phyloP scores from a whole-genome alignment of 202 grass and related monocot species.

The Zizania palustris region DNA sequence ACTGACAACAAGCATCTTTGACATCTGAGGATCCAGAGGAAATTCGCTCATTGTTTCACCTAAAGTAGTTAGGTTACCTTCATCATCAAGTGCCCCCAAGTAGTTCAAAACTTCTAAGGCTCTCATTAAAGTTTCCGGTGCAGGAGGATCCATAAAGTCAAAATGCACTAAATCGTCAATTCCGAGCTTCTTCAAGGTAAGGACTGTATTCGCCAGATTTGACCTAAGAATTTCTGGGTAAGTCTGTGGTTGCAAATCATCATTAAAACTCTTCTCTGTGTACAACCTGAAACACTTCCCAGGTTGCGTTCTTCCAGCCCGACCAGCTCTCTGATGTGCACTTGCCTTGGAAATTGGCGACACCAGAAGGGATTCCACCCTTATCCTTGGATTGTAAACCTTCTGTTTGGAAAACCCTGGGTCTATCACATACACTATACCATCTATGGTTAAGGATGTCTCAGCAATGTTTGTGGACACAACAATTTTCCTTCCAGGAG shows the following conservation, averaged over 20 bases:
- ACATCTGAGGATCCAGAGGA: slow-evolving; percentile 92
- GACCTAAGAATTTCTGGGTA: slow-evolving; percentile 95
- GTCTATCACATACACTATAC: slow-evolving; percentile 95
- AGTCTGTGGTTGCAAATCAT: slow-evolving; percentile 84
- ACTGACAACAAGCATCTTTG: slow-evolving; percentile 95
- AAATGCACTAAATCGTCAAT: slow-evolving; percentile 98
- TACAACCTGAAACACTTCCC: slow-evolving; percentile 95
- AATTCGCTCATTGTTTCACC: slow-evolving; percentile 98
- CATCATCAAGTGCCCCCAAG: slow-evolving; percentile 79
- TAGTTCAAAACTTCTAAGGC: slow-evolving; percentile 94
- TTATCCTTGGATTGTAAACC: slow-evolving; percentile 89
- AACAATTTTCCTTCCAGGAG: slow-evolving; percentile 83
- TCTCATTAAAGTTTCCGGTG: slow-evolving; percentile 87
- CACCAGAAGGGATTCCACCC: slow-evolving; percentile 81
- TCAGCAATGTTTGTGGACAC: slow-evolving; percentile 89
- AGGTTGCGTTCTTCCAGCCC: slow-evolving; percentile 86
- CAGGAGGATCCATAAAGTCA: slow-evolving; percentile 95
- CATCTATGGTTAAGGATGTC: slow-evolving; percentile 86
- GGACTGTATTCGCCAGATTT: slow-evolving; percentile 85
- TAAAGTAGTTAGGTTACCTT: slow-evolving; percentile 81
- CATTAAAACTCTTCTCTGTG: slow-evolving; percentile 87
- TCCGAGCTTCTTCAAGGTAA: slow-evolving; percentile 90
- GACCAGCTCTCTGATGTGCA: slow-evolving; percentile 87
- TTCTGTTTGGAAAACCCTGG: slow-evolving; percentile 86
- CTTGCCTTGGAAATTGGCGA: slow-evolving; percentile 95